Percentiles rank a stretch among this genome's conserved stretches.
These are phyloP conservation scores for Xylaria cubensis DNA, from an alignment of 495 filamentous ascomycete genomes.

Conservation along the genomic window DNA sequence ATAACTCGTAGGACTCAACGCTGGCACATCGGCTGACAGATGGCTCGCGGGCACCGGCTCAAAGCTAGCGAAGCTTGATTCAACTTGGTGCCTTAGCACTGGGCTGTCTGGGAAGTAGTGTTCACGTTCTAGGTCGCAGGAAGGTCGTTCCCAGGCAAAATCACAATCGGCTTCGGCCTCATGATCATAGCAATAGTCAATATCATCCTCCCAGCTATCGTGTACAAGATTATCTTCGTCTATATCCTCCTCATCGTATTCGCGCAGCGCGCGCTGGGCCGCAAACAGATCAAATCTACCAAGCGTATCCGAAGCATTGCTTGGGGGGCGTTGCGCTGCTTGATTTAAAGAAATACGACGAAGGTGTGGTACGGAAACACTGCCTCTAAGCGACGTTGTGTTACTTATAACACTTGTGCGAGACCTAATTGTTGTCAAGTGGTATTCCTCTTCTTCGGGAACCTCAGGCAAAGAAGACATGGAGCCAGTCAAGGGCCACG, in stretches of 20 bases:
- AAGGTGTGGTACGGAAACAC: slow-evolving; percentile 55
- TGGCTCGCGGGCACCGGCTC: slow-evolving; percentile 44
- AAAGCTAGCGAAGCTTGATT: slow-evolving; percentile 33
- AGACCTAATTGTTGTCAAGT: slow-evolving; percentile 36
- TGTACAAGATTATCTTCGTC: slow-evolving; percentile 47
- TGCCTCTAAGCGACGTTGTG: slow-evolving; percentile 51
- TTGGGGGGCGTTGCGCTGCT: slow-evolving; percentile 44
- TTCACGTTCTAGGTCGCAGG: slow-evolving; percentile 49
- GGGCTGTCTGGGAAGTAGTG: slow-evolving; percentile 32
- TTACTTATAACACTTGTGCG: slow-evolving; percentile 50
- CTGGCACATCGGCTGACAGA: slow-evolving; percentile 49
- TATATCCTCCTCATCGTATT: slow-evolving; percentile 40
- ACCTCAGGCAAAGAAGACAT: slow-evolving; percentile 67
- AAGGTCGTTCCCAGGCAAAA: slow-evolving; percentile 79
- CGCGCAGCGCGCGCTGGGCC: slow-evolving; percentile 41
- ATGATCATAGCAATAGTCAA: slow-evolving; percentile 93
- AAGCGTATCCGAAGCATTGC: slow-evolving; percentile 54
- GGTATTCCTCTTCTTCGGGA: slow-evolving; percentile 73
- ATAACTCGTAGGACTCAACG: slow-evolving; percentile 56
- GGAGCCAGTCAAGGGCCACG: slow-evolving; percentile 55
- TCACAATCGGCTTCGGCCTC: slow-evolving; percentile 89
- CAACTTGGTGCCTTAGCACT: slow-evolving; percentile 36
- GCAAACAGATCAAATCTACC: slow-evolving; percentile 48
- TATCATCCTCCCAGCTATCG: slow-evolving; percentile 88
- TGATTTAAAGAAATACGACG: slow-evolving; percentile 45